Conservation (phyloP, 163 green algal species). For the Coccomyxa subellipsoidea region DNA sequence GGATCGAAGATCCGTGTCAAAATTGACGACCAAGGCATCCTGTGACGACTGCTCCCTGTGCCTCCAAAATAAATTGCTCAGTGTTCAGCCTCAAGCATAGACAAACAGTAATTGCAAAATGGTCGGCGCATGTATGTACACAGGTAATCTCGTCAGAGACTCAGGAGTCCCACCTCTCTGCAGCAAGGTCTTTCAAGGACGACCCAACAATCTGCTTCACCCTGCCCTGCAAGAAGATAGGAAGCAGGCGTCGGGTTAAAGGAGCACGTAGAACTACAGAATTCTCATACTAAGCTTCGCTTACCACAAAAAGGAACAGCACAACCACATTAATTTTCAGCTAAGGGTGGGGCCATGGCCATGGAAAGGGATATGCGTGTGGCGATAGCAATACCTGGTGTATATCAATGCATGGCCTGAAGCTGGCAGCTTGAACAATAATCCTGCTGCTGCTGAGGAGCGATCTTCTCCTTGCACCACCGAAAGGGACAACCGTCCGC, state of each 20-base stretch:
- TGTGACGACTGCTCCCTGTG: not conserved
- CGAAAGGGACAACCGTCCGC: not conserved
- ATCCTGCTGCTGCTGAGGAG: not conserved
- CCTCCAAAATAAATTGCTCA: too few species aligned
- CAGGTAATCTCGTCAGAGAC: too few species aligned
- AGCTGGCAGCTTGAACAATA: constrained; percentile 31
- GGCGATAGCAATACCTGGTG: constrained; percentile 66
- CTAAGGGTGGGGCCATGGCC: not conserved
- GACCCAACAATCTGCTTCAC: constrained; percentile 99
- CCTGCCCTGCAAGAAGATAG: constrained; percentile 69
- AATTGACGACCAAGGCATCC: constrained; percentile 85
- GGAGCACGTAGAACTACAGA: not conserved
- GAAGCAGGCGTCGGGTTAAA: not conserved
- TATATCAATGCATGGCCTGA: constrained; percentile 94
- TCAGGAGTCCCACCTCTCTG: not conserved
- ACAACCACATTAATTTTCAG: not conserved
- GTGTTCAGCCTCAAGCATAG: too few species aligned
- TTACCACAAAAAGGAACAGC: too few species aligned
- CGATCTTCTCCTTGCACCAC: not conserved
- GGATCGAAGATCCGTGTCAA: constrained; percentile 81
- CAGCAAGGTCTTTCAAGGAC: constrained; percentile 76
- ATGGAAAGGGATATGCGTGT: not conserved
- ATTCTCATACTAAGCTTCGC: too few species aligned
- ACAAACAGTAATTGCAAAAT: too few species aligned
- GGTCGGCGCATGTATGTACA: too few species aligned